phyloP scores from a whole-genome alignment of 148 eudicot genomes.

The Cornus kousa region DNA sequence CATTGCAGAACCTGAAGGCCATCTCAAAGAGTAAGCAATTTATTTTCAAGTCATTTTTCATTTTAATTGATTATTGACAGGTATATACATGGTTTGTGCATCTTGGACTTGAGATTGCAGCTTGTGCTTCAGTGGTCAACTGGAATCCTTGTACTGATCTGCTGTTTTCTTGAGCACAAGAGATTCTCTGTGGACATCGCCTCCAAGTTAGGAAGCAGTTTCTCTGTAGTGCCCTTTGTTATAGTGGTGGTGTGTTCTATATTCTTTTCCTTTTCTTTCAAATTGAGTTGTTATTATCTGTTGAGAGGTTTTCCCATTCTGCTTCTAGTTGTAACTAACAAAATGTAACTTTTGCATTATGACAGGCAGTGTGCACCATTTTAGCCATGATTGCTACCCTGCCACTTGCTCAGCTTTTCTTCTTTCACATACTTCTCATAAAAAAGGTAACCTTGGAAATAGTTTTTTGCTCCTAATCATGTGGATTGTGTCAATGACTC shows the following conservation, averaged over 20 bases:
- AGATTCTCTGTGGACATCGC: constrained; percentile 61
- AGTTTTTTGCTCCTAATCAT: not conserved
- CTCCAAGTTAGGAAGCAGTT: constrained; percentile 96
- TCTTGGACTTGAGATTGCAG: constrained; percentile 64
- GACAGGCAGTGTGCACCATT: constrained; percentile 83
- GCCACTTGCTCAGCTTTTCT: constrained; percentile 94
- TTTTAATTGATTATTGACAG: constrained; percentile 31
- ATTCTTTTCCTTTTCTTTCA: constrained; percentile 1
- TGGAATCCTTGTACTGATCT: constrained; percentile 83
- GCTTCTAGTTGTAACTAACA: not conserved
- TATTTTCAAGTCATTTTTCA: constrained; percentile 13
- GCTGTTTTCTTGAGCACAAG: constrained; percentile 84
- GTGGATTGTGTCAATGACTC: not conserved
- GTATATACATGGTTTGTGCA: constrained; percentile 36
- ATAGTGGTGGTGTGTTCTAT: constrained; percentile 78
- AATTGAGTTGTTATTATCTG: not conserved
- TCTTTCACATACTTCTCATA: constrained; percentile 94
- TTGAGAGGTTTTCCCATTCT: not conserved
- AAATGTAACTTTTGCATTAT: not conserved
- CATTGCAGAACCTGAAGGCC: constrained; percentile 3
- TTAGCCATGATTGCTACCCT: constrained; percentile 95
- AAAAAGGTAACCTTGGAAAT: constrained; percentile 61
- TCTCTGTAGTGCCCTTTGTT: constrained; percentile 78
- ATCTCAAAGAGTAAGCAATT: constrained; percentile 2
- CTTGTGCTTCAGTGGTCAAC: constrained; percentile 97